Base-by-base conservation (phyloP, 1,284 basidiomycete genomes). In the Porodaedalea pini region DNA sequence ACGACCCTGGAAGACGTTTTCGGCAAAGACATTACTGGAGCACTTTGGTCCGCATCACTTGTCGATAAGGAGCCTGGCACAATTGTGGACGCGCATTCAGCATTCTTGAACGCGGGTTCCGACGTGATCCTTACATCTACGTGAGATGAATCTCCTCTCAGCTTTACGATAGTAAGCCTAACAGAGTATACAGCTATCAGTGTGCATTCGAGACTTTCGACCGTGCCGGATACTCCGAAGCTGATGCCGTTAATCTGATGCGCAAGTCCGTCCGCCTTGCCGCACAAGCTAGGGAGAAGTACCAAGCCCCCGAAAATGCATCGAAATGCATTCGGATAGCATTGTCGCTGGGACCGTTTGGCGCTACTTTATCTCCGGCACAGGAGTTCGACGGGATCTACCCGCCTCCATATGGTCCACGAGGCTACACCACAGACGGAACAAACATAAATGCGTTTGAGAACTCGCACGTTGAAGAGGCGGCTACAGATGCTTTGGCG, bases 371-470 rank as follows among this genome's bases (percentile, higher is more conserved):
- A 13, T 68, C 70, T 4, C 83, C 85, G 0, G 79, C 85, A 27
- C 86, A 90, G 63, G 90, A 92, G 67, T 92, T 85, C 65, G 76
- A 78, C 58, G 90, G 87, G 4, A 74, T 81, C 61, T 92, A 90
- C 64, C 88, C 90, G 1, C 83, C 85, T 0, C 88, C 88, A 0
- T 90, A 80, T 63, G 89, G 89, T 0, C 89, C 87, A 0, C 70
- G 68, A 53, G 75, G 65, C 1, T 78, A 73, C 61, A 65, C 67
- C 0, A 45, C 67, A 0, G 66, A 63, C 2, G 64, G 62, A 23
- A 62, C 63, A 3, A 79, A 79, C 57, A 66, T 62, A 45, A 83
- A 80, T 50, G 69, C 73, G 2, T 85, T 81, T 63, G 8, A 34
- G 11, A 40, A 29, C 29, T 7, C 7, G 8, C 17, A 27, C 13